Evolutionary conservation across 345 rosid species (phyloP).

Genomic region (Syzygium aqueum): DNA sequence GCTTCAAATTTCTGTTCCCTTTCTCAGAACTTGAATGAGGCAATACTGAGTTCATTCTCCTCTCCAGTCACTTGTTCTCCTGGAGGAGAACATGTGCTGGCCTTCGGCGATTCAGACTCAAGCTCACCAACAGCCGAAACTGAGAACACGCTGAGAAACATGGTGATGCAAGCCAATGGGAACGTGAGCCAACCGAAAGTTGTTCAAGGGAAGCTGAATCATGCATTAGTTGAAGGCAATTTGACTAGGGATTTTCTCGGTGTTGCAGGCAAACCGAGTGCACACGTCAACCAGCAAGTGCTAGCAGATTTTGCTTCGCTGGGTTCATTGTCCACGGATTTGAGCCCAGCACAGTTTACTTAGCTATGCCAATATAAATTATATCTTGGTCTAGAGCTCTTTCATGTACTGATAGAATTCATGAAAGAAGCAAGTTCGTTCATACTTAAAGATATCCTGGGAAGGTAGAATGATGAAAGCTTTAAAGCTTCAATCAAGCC

Average conservation of each 20-base stretch:
- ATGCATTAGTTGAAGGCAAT: neutral
- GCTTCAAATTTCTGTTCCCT: neutral
- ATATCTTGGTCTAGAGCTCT: neutral
- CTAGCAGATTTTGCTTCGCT: neutral
- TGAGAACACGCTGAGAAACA: neutral
- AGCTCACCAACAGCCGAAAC: neutral
- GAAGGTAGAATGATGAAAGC: neutral
- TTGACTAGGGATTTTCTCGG: conserved; percentile 38
- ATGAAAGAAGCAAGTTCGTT: neutral
- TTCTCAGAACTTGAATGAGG: neutral
- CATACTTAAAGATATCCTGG: neutral
- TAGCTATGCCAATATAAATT: neutral
- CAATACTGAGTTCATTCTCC: neutral
- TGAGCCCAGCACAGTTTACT: neutral
- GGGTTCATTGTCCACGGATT: neutral
- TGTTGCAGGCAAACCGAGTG: conserved; percentile 21
- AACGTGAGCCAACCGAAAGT: neutral
- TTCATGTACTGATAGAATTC: neutral
- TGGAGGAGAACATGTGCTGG: neutral
- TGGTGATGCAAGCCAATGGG: conserved; percentile 1
- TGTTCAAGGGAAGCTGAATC: neutral
- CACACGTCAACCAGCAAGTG: conserved; percentile 6
- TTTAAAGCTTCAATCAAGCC: neutral
- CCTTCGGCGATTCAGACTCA: neutral
- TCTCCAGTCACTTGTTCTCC: neutral